These are phyloP conservation scores for Suzukiozyma palmioleophila DNA, from an alignment of 1,139 yeast genomes.

Conservation along the genomic window DNA sequence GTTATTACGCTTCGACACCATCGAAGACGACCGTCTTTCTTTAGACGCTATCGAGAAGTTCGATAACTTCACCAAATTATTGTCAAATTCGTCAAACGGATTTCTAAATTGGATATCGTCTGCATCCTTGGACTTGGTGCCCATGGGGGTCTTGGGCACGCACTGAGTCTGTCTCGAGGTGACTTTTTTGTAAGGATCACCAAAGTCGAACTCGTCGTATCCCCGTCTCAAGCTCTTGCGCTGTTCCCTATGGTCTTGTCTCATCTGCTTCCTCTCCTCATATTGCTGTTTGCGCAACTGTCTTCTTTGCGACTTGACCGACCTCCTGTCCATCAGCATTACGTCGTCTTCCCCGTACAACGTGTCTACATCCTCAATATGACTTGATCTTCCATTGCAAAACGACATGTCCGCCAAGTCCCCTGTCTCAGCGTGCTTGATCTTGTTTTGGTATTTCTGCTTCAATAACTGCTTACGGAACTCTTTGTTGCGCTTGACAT, in stretches of 20 bases:
- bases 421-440: constrained; percentile 6
- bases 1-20: constrained; percentile 10
- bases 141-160: not conserved
- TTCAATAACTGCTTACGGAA: not conserved
- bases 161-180: not conserved
- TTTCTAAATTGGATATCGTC: not conserved
- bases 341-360: not conserved
- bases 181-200: not conserved
- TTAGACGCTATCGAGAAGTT: not conserved
- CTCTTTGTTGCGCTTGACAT: constrained; percentile 15
- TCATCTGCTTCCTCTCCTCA: constrained; percentile 10
- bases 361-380: not conserved
- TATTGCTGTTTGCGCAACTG: constrained; percentile 7
- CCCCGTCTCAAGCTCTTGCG: constrained; percentile 9
- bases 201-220: not conserved
- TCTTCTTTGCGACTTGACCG: constrained; percentile 6
- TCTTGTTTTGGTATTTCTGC: constrained; percentile 5
- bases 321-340: not conserved
- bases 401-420: constrained; percentile 5
- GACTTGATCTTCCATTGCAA: not conserved
- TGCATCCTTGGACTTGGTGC: not conserved
- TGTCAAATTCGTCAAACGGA: not conserved
- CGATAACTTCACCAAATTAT: not conserved
- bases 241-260: constrained; percentile 11
- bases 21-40: not conserved